Evolutionary conservation across 1,284 basidiomycete genomes (phyloP).

Genomic region (Trichosporon sp.): DNA sequence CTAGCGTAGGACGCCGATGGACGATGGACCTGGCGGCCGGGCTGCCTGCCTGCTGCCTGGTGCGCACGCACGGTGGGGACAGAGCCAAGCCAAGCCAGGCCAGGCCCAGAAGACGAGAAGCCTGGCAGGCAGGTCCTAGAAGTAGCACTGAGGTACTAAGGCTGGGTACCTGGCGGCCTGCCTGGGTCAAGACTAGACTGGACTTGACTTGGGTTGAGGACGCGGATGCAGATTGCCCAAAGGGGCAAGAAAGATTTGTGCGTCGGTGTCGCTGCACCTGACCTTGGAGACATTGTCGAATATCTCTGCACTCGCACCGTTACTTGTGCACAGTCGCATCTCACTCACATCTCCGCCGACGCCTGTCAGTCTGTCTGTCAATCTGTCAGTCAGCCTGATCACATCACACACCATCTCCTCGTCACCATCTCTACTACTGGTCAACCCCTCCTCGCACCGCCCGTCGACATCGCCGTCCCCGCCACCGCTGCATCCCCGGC

Average conservation of each 20-base stretch:
- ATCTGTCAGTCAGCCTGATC: too few species aligned
- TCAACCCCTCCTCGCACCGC: not conserved
- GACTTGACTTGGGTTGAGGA: not conserved
- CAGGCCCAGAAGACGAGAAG: too few species aligned
- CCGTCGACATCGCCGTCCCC: not conserved
- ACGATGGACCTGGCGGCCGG: too few species aligned
- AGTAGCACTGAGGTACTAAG: too few species aligned
- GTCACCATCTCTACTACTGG: too few species aligned
- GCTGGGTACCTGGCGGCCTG: too few species aligned
- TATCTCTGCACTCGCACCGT: not conserved
- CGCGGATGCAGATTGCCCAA: not conserved
- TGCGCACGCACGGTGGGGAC: not conserved
- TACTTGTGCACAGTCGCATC: not conserved
- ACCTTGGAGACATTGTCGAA: not conserved
- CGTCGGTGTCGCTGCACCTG: not conserved
- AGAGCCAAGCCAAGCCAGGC: not conserved
- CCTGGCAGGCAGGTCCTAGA: too few species aligned
- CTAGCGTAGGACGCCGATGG: too few species aligned
- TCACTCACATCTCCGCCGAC: not conserved
- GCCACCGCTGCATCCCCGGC: too few species aligned
- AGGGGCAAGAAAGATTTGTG: constrained; percentile 1
- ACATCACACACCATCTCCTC: too few species aligned
- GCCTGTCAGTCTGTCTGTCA: too few species aligned
- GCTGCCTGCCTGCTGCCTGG: too few species aligned
- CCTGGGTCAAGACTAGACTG: not conserved